Base-by-base conservation (phyloP, 805 yeast genomes). In the Torulaspora quercuum region DNA sequence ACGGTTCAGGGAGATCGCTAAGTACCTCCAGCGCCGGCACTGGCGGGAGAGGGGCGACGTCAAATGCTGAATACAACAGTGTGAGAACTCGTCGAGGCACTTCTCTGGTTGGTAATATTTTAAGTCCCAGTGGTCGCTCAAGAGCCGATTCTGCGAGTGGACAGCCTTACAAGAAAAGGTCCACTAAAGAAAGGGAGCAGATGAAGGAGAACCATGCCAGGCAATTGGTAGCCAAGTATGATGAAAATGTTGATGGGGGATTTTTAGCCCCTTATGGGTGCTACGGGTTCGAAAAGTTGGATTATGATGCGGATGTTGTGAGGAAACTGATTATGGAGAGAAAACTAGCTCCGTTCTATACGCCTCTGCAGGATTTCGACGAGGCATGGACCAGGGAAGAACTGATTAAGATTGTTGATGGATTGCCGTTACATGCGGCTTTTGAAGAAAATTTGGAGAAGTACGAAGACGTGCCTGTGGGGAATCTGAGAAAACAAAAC, bases 241-340 rank as follows among this genome's bases (percentile, higher is more conserved):
- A 68, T 25, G 95, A 86, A 53, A 76, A 68, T 45, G 95, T 90
- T 10, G 97, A 92, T 63, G 98, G 98, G 12, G 98, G 98, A 2
- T 88, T 67, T 55, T 63, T 90, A 45, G 95, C 95, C 1, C 96
- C 97, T 0, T 85, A 75, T 61, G 97, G 97, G 2, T 83, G 84
- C 20, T 90, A 90, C 61, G 75, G 79, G 45, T 68, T 73, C 20
- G 78, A 82, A 30, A 80, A 78, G 49, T 59, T 82, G 37, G 95
- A 85, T 57, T 90, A 77, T 63, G 75, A 82, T 51, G 73, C 83
- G 10, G 74, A 73, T 10, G 67, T 82, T 3, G 97, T 92, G n/a
- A 72, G 84, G 35, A 72, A 66, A 11, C 65, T 83, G 25, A 82
- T 90, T 14, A 66, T 79, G 12, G 75, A 75, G 19, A 72, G 98